Evolutionary conservation across 2,329 filamentous ascomycete genomes (phyloP).

Genomic region (Calonectria pteridis): DNA sequence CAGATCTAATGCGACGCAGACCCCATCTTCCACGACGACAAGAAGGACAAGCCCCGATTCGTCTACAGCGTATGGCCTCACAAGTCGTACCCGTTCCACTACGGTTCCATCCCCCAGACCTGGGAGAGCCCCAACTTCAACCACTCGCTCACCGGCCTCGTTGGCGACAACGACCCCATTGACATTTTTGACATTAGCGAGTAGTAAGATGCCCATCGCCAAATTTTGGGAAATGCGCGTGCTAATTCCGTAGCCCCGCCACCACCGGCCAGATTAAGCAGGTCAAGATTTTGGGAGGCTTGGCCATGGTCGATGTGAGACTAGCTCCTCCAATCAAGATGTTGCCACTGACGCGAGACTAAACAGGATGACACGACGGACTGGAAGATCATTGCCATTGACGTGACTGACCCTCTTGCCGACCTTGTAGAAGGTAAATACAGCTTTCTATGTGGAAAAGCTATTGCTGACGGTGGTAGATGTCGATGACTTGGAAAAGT

Average conservation of each 20-base stretch:
- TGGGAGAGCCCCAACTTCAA: conserved; percentile 58
- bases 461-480: conserved; percentile 40
- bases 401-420: conserved; percentile 54
- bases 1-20: conserved; percentile 41
- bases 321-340: fast-evolving
- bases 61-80: conserved; percentile 59
- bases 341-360: not conserved
- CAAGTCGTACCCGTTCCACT: conserved; percentile 57
- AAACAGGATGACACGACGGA: conserved; percentile 50
- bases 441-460: fast-evolving
- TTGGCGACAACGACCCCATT: conserved; percentile 58
- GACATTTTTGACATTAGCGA: conserved; percentile 56
- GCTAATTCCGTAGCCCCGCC: conserved; percentile 35
- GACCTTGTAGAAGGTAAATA: conserved; percentile 49
- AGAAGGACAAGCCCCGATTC: conserved; percentile 51
- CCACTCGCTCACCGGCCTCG: conserved; percentile 52
- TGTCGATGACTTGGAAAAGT: conserved; percentile 53
- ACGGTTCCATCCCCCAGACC: conserved; percentile 59
- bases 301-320: conserved; percentile 54
- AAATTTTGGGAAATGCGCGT: not conserved
- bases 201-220: conserved; percentile 5
- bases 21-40: conserved; percentile 58
- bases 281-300: conserved; percentile 56
- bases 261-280: conserved; percentile 56
- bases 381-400: conserved; percentile 57